Conservation (phyloP, 495 filamentous ascomycete species). For the Aspergillus nidulans region DNA sequence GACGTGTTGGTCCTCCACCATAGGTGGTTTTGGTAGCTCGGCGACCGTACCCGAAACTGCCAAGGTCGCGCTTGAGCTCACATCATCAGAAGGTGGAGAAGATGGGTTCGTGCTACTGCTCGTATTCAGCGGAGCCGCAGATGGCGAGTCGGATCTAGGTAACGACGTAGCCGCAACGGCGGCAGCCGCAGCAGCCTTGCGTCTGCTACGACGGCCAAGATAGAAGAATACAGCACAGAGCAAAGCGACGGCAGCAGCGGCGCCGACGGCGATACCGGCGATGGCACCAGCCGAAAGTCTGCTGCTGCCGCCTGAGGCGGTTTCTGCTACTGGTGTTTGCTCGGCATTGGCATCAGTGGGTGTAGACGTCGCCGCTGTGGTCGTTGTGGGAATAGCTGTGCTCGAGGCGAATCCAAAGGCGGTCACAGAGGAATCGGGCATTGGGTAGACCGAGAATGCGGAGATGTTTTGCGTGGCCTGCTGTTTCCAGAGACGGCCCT, state of each 20-base stretch:
- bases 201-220: conserved; percentile 11
- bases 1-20: not conserved
- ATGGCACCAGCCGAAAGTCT: conserved; percentile 22
- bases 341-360: conserved; percentile 1
- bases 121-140: not conserved
- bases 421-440: conserved; percentile 6
- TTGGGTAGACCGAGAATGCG: conserved; percentile 12
- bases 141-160: not conserved
- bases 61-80: not conserved
- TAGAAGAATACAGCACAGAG: conserved; percentile 35
- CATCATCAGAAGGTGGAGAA: not conserved
- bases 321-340: not conserved
- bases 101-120: not conserved
- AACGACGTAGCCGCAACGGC: not conserved
- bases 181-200: not conserved
- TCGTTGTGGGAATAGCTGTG: not conserved
- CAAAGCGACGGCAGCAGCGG: conserved; percentile 32
- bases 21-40: conserved; percentile 3
- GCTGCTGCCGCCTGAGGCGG: not conserved
- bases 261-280: conserved; percentile 34
- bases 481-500: conserved; percentile 4
- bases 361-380: not conserved
- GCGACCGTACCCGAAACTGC: not conserved
- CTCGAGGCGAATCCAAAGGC: conserved; percentile 1
- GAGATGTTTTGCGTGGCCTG: conserved; percentile 6